Percentiles rank a stretch among this genome's conserved stretches.
Conservation (phyloP, 306 rosid species). For the Acacia crassicarpa region DNA sequence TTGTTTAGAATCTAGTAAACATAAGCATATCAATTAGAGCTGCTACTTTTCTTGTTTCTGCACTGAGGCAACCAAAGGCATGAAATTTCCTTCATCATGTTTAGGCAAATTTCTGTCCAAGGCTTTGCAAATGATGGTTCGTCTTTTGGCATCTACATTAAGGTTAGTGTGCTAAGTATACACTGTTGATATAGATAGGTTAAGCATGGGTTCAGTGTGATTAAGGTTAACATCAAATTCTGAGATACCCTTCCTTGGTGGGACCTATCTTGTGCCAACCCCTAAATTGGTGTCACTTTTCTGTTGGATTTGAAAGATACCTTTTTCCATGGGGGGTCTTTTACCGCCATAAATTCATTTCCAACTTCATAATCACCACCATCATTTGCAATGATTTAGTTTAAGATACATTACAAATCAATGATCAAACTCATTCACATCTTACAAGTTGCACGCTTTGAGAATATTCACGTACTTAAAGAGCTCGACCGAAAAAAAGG, state of each 20-base stretch:
- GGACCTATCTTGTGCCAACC: constrained; percentile 42
- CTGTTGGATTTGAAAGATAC: constrained; percentile 30
- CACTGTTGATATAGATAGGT: not conserved
- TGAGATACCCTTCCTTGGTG: constrained; percentile 10
- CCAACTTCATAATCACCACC: constrained; percentile 20
- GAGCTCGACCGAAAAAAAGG: not conserved
- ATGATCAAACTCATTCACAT: not conserved
- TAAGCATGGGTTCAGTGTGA: constrained; percentile 1
- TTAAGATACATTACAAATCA: not conserved
- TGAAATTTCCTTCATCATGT: constrained; percentile 2
- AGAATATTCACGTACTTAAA: not conserved
- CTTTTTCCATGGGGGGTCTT: constrained; percentile 42
- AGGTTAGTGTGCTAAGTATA: not conserved
- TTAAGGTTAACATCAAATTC: constrained; percentile 33
- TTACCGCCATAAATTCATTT: constrained; percentile 27
- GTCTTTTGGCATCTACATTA: constrained; percentile 10
- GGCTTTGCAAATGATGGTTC: not conserved
- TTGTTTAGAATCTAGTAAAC: constrained; percentile 19
- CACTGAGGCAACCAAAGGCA: constrained; percentile 7
- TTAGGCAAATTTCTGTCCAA: not conserved
- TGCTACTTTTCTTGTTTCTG: not conserved
- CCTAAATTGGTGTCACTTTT: constrained; percentile 22
- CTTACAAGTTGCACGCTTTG: not conserved
- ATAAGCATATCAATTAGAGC: constrained; percentile 2
- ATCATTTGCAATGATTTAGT: constrained; percentile 31